These are phyloP conservation scores for bread wheat (Triticum aestivum) DNA, from an alignment of 176 grass and related monocot genomes.

Conservation along the genomic window IWGSC_CS_RefSeq_v2.1 NC_057800.1:659118937-659119436, in stretches of 20 bases:
- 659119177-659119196: slow-evolving; percentile 24
- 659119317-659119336: neutral
- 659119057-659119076: no score
- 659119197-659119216: slow-evolving; percentile 13
- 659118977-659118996: no score
- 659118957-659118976: no score
- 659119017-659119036: neutral
- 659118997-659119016: neutral
- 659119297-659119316: neutral
- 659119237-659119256: neutral
- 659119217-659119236: neutral
- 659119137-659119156: no score
- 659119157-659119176: neutral
- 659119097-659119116: no score
- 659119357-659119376: neutral
- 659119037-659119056: no score
- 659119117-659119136: no score
- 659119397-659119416: neutral
- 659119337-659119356: neutral
- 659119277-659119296: no score
- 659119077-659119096: neutral
- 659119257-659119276: neutral
- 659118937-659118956: neutral
- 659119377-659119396: neutral
- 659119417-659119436: neutral